Evolutionary conservation across 805 yeast species (phyloP).

Genomic region (Candida anglica): DNA sequence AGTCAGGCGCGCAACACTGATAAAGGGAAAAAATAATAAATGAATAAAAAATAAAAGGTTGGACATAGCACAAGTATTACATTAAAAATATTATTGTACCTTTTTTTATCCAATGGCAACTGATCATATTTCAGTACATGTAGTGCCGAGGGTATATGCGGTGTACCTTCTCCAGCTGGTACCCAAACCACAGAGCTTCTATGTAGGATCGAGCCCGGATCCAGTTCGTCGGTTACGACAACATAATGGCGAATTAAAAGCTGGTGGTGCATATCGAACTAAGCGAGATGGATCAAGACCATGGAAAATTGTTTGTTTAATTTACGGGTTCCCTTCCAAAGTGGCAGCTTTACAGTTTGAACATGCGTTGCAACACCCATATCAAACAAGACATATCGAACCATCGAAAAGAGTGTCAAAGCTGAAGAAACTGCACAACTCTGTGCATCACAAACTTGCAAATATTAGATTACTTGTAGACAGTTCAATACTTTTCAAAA

Average conservation of each 20-base stretch:
- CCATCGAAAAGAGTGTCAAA: constrained; percentile 33
- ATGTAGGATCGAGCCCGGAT: constrained; percentile 81
- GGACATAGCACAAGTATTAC: no score
- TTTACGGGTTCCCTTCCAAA: constrained; percentile 70
- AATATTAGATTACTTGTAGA: constrained; percentile 40
- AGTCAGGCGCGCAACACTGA: no score
- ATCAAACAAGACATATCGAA: constrained; percentile 58
- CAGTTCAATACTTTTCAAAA: constrained; percentile 38
- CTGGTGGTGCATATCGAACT: constrained; percentile 72
- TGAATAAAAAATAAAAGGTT: no score
- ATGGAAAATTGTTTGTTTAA: constrained; percentile 64
- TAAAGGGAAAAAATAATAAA: no score
- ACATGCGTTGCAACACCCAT: constrained; percentile 78
- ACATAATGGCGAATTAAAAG: constrained; percentile 65
- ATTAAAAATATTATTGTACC: no score
- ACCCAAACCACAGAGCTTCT: constrained; percentile 55
- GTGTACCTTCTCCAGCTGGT: constrained; percentile 66
- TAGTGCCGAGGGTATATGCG: constrained; percentile 51
- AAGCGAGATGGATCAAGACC: constrained; percentile 57
- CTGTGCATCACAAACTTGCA: constrained; percentile 46
- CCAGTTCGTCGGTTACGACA: constrained; percentile 66
- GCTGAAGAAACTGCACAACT: constrained; percentile 32
- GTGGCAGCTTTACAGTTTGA: constrained; percentile 73
- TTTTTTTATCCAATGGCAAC: no score
- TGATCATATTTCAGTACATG: no score